Evolutionary conservation across 2,329 filamentous ascomycete species (phyloP), one percentile per base, ranked within the genome.

Genomic region (Parastagonospora avenae): DNA sequence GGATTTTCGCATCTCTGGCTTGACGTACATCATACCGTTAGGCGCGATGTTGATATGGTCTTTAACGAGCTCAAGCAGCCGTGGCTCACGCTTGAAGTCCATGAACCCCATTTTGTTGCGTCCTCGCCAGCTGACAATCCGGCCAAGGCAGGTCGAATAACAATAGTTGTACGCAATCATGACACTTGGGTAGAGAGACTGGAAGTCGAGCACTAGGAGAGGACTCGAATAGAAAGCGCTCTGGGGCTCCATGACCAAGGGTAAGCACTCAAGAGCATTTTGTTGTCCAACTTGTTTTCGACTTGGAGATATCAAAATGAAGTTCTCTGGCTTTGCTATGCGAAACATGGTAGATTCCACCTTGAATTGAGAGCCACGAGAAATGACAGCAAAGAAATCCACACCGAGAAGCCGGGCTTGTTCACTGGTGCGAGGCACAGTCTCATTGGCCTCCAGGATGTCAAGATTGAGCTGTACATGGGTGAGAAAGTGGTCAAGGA

Each of bases 131-230:
- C 86, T 85, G 27, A 86, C 84, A 33, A 96, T 86, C 28, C 94
- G 85, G 0, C 94, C 94, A 0, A 97, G 80, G 62, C 92, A 99
- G 0, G 94, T 99, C 0, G 94, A 97, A 70, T 99, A 99, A 76
- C 94, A 99, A 70, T 97, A 94, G 67, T 99, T 99, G 78, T 99
- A 97, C 0, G 94, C 94, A 68, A 99, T 97, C 92, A 99, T 97
- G 53, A 97, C 88, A 73, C 92, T 97, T 0, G 94, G 94, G 60
- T 99, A 99, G 41, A 99, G 77, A 52, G 91, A 96, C 68, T 97
- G 93, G 57, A 99, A 99, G 74, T 99, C 94, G 6, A 99, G 80
- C 0, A 99, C 94, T 3, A 99, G 71, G 0, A 99, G 72, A 0
- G 94, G 94, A 55, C 90, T 94, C 49, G 80, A 91, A 74, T 99